Evolutionary conservation across 2,329 filamentous ascomycete genomes (phyloP).

Genomic region (Colletotrichum sp.): DNA sequence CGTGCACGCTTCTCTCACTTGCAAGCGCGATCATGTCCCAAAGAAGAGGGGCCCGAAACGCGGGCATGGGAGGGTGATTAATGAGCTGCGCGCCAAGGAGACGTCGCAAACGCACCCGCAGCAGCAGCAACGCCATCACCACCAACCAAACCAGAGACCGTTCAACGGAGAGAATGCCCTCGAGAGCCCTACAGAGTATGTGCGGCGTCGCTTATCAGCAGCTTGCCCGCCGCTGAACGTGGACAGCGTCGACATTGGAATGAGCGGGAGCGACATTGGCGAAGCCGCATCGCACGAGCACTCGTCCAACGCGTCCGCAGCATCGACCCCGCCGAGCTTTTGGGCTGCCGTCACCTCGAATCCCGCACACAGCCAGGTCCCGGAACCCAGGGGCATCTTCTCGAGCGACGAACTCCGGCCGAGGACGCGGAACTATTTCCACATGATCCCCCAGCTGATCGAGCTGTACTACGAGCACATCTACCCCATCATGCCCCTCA

Average conservation of each 20-base stretch:
- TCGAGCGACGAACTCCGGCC: conserved; percentile 49
- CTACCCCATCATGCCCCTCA: conserved; percentile 68
- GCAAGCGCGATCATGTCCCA: conserved; percentile 68
- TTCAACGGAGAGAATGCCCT: conserved; percentile 16
- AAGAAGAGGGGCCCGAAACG: conserved; percentile 69
- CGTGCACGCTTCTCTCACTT: conserved; percentile 61
- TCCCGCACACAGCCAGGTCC: conserved; percentile 26
- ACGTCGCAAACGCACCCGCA: conserved; percentile 37
- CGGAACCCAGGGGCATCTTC: conserved; percentile 41
- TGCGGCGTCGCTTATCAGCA: conserved; percentile 22
- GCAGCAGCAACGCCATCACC: conserved; percentile 36
- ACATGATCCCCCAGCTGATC: conserved; percentile 58
- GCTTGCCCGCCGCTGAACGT: conserved; percentile 23
- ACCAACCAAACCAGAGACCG: not conserved
- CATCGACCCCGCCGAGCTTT: conserved; percentile 30
- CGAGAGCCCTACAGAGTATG: conserved; percentile 39
- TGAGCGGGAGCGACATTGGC: conserved; percentile 20
- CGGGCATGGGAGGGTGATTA: conserved; percentile 66
- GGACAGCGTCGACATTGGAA: conserved; percentile 19
- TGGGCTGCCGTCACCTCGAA: conserved; percentile 34
- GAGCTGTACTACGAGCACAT: conserved; percentile 67
- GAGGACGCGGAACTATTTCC: conserved; percentile 45
- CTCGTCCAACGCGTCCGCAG: conserved; percentile 23
- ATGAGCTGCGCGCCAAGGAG: conserved; percentile 60
- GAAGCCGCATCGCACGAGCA: conserved; percentile 4